Conservation (phyloP, 2,329 filamentous ascomycete species). For the Capronia coronata region DNA sequence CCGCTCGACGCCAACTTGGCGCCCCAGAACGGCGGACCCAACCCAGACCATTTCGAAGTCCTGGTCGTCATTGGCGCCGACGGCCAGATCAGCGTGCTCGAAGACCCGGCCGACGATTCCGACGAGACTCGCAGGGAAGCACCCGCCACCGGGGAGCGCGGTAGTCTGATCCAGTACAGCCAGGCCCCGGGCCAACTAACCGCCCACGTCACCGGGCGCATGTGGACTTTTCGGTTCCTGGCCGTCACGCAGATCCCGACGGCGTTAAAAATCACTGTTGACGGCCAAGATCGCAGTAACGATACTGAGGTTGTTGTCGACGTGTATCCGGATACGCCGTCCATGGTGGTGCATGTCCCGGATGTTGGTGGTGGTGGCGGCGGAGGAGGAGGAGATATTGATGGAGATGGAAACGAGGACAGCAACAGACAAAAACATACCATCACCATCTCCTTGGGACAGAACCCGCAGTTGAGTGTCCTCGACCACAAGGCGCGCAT, state of each 20-base stretch:
- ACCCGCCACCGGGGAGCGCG: slow-evolving; percentile 24
- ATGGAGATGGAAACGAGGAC: background rate
- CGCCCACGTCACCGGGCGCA: slow-evolving; percentile 20
- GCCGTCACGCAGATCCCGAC: slow-evolving; percentile 18
- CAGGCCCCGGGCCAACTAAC: slow-evolving; percentile 24
- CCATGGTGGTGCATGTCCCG: slow-evolving; percentile 24
- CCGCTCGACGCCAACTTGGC: slow-evolving; percentile 45
- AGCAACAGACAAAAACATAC: slow-evolving; percentile 33
- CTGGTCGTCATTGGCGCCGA: slow-evolving; percentile 42
- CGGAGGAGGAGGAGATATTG: background rate
- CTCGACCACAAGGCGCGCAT: slow-evolving; percentile 24
- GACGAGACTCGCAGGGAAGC: slow-evolving; percentile 10
- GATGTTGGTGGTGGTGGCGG: background rate
- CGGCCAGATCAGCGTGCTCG: slow-evolving; percentile 42
- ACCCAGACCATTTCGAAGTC: slow-evolving; percentile 46
- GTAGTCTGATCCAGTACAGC: slow-evolving; percentile 26
- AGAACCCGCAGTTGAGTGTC: slow-evolving; percentile 30
- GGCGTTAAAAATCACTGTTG: slow-evolving; percentile 20
- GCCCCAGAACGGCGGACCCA: slow-evolving; percentile 44
- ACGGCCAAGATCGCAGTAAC: slow-evolving; percentile 24
- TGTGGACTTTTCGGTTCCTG: slow-evolving; percentile 26
- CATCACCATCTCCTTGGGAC: slow-evolving; percentile 36
- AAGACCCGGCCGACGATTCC: slow-evolving; percentile 36
- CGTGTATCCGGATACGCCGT: slow-evolving; percentile 21
- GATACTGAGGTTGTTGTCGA: slow-evolving; percentile 17